These are phyloP conservation scores for Botryosphaeria dothidea DNA, from an alignment of 2,329 filamentous ascomycete genomes.

Conservation along the genomic window DNA sequence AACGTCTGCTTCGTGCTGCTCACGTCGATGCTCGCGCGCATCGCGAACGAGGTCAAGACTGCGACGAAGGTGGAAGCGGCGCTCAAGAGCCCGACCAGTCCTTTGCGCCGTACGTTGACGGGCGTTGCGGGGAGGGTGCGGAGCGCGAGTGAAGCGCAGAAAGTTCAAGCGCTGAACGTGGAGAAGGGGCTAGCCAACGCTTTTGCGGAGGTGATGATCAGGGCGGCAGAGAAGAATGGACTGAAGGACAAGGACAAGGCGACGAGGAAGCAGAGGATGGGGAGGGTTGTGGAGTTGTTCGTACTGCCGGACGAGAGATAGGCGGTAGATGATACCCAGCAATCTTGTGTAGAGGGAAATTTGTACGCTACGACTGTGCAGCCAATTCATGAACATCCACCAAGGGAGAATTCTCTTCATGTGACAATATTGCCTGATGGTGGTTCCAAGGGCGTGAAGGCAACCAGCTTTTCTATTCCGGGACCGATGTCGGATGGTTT, in stretches of 20 bases:
- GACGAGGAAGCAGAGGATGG: constrained; percentile 63
- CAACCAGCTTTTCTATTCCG: no score
- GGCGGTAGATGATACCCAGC: constrained; percentile 8
- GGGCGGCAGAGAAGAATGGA: constrained; percentile 37
- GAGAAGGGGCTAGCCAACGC: constrained; percentile 65
- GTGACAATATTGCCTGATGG: no score
- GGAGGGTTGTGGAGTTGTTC: constrained; percentile 70
- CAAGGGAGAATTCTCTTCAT: no score
- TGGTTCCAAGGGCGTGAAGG: no score
- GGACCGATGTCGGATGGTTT: no score
- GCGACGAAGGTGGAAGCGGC: constrained; percentile 38
- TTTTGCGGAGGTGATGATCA: constrained; percentile 65
- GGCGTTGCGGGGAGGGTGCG: constrained; percentile 28
- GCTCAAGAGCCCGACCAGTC: constrained; percentile 16
- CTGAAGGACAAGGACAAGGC: constrained; percentile 61
- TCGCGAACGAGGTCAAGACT: constrained; percentile 57
- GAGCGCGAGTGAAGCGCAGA: constrained; percentile 47
- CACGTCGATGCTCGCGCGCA: constrained; percentile 69
- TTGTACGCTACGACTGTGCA: neutral
- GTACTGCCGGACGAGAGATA: constrained; percentile 35
- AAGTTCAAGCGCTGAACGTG: constrained; percentile 42
- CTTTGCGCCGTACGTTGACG: constrained; percentile 19
- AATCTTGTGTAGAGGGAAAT: neutral
- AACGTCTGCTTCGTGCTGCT: constrained; percentile 90
- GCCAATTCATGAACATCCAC: no score